Conservation (phyloP, 768 basidiomycete species). For the Podaxis sp. region DNA sequence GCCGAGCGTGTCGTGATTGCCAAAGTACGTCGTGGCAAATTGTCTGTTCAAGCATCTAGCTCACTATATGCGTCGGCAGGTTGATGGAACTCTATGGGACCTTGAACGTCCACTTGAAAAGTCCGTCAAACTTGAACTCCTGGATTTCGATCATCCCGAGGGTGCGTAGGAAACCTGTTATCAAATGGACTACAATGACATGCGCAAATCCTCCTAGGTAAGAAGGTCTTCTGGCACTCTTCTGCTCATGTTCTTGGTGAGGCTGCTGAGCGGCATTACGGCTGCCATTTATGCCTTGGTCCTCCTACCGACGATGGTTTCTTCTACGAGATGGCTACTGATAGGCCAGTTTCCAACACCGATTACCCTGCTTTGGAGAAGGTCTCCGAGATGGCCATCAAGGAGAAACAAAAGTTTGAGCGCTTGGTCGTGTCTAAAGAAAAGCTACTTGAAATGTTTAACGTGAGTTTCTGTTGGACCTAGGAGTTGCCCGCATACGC, state of each 20-base stretch:
- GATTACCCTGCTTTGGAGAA: conserved; percentile 93
- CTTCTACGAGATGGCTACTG: conserved; percentile 98
- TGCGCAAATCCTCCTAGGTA: conserved; percentile 47
- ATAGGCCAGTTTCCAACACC: conserved; percentile 73
- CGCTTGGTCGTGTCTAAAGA: conserved; percentile 92
- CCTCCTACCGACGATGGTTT: conserved; percentile 98
- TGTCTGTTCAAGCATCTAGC: background rate
- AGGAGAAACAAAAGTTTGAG: conserved; percentile 98
- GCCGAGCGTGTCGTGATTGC: conserved; percentile 91
- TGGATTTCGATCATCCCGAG: conserved; percentile 93
- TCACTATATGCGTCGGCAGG: conserved; percentile 39
- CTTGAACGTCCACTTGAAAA: conserved; percentile 91
- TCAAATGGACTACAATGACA: background rate
- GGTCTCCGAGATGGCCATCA: conserved; percentile 80
- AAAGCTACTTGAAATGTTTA: conserved; percentile 95
- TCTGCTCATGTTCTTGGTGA: conserved; percentile 98
- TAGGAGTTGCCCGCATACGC: conserved; percentile 7
- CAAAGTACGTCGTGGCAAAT: conserved; percentile 55
- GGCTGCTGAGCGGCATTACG: conserved; percentile 93
- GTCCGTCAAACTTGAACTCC: conserved; percentile 74
- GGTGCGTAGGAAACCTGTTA: conserved; percentile 38
- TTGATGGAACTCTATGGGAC: conserved; percentile 89
- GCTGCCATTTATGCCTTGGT: conserved; percentile 94
- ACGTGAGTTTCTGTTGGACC: conserved; percentile 46
- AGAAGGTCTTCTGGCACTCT: conserved; percentile 99